Base-by-base conservation (phyloP, 2,329 filamentous ascomycete species). In the Ophiostoma quercus region DNA sequence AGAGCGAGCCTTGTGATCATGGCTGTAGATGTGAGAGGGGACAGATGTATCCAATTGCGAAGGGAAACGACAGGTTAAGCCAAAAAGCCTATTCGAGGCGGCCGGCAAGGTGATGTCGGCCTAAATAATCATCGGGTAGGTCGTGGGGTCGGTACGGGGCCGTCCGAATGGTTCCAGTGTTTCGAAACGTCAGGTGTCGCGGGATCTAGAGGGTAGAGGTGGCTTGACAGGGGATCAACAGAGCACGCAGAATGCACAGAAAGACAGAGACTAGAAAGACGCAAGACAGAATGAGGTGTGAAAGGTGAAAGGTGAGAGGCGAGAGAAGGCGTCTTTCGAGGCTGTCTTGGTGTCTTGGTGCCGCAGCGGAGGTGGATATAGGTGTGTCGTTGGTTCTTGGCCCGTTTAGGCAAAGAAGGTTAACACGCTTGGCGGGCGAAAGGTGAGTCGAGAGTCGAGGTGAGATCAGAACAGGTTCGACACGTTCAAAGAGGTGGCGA, bases 1-100 rank as follows among this genome's bases (percentile, higher is more conserved):
- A 16, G 67, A 6, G 37, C n/a, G 12, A 71, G 67, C 47, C 63
- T 39, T 9, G 68, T 62, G 2, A 69, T 68, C 71, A 73, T 73
- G 65, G 34, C 39, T 37, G 32, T 63, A n/a, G 51, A 16, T 32
- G 29, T 19, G 29, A 62, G 4, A 9, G 57, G 34, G 29, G 34
- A 34, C 25, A 16, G 14, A 32, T 62, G 34, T 34, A 62, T 62
- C 57, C 57, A 62, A 62, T 14, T 16, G 43, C 32, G 11, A n/a
- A 5, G 25, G 34, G 9, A 22, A 9, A 65, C 62, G 34, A 22
- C 32, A 14, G 11, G 2, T 22, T 12, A 39, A 37, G n/a, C 29
- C 9, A 66, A 22, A 22, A 22, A 19, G 65, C 65, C 37, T 29
- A 9, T 41, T 63, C 4, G 29, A 34, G 19, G 51, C 54, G 8